Percentiles rank a stretch among this genome's conserved stretches.
phyloP scores from a whole-genome alignment of 2,329 filamentous ascomycete species.

The Hypoxylon sp. region DNA sequence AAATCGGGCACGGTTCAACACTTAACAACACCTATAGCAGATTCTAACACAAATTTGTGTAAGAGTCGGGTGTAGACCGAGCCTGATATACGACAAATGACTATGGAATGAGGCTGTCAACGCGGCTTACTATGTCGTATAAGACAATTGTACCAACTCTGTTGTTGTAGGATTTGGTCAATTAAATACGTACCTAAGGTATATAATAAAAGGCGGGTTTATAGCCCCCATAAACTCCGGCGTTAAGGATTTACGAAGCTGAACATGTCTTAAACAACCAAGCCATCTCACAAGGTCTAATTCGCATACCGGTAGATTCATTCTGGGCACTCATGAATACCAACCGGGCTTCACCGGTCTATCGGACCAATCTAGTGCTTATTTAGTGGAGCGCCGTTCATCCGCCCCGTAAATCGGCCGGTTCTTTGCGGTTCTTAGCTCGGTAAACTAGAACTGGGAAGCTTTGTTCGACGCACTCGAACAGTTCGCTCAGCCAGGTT shows the following conservation, averaged over 20 bases:
- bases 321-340: not conserved
- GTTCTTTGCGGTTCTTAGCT: conserved; percentile 1
- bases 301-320: not conserved
- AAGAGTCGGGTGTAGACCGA: not conserved
- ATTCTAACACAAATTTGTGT: not conserved
- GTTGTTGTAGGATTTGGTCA: not conserved
- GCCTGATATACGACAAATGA: not conserved
- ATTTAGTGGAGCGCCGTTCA: conserved; percentile 28
- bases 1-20: not conserved
- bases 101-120: not conserved
- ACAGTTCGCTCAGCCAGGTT: not conserved
- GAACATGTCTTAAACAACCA: conserved; percentile 9
- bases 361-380: conserved; percentile 21
- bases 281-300: not conserved
- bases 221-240: not conserved
- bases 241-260: conserved; percentile 1
- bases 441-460: conserved; percentile 2
- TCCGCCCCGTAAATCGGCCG: conserved; percentile 29
- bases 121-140: conserved; percentile 1
- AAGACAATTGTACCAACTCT: not conserved
- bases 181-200: not conserved
- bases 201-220: not conserved
- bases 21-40: not conserved
- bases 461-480: not conserved
- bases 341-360: conserved; percentile 22